These are phyloP conservation scores for Phytophthora brassicae DNA, from an alignment of 352 stramenopile genomes.

Conservation along the genomic window DNA sequence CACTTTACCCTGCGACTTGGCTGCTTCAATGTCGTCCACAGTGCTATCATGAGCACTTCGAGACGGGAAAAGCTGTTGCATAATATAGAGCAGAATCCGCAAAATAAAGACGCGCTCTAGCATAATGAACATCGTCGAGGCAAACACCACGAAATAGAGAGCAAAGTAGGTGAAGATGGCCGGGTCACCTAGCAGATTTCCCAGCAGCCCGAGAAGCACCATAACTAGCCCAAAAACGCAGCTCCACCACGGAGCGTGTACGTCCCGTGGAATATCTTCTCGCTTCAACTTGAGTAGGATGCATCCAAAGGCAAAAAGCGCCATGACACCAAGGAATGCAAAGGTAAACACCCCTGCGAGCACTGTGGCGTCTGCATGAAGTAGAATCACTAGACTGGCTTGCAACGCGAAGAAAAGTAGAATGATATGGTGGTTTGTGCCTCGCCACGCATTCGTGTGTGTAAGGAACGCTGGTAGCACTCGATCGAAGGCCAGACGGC, in stretches of 20 bases:
- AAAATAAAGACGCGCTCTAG: conserved; percentile 79
- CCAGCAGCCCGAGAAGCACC: conserved; percentile 63
- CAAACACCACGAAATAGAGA: conserved; percentile 73
- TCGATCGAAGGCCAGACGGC: conserved; percentile 79
- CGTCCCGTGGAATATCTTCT: conserved; percentile 87
- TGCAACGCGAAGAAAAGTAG: conserved; percentile 74
- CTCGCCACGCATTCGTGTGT: conserved; percentile 61
- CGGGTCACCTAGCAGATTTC: conserved; percentile 70
- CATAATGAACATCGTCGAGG: conserved; percentile 79
- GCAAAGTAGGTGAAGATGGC: conserved; percentile 84
- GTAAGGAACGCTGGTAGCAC: conserved; percentile 65
- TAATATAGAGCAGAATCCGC: conserved; percentile 65
- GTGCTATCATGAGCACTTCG: conserved; percentile 21
- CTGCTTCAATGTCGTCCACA: conserved; percentile 30
- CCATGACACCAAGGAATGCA: conserved; percentile 91
- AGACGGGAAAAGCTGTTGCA: conserved; percentile 65
- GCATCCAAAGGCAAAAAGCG: conserved; percentile 89
- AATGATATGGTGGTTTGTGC: conserved; percentile 89
- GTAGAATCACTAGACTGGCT: conserved; percentile 73
- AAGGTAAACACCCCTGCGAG: conserved; percentile 92
- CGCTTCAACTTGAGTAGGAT: conserved; percentile 93
- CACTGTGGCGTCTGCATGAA: conserved; percentile 78
- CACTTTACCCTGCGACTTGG: conserved; percentile 22
- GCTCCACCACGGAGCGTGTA: conserved; percentile 82
- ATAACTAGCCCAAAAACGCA: conserved; percentile 77